A percentile compares a stretch with the other conserved stretches of the same genome.
phyloP scores from a whole-genome alignment of 2,329 filamentous ascomycete species.

The Thermochaetoides dissita region DNA sequence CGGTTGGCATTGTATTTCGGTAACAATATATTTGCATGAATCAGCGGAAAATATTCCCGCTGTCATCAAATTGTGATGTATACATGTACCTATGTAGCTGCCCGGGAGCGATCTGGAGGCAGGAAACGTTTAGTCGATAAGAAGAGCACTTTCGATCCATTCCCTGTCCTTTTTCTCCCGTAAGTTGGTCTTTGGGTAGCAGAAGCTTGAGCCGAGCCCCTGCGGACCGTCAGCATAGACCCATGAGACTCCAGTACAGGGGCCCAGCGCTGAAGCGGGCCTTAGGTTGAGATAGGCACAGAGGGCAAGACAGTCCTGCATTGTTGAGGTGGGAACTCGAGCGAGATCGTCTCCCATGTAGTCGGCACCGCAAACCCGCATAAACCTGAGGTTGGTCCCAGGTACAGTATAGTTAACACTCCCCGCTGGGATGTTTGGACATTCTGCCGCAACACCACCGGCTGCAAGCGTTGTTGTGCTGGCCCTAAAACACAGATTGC shows the following conservation, averaged over 20 bases:
- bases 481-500: constrained; percentile 5
- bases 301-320: constrained; percentile 14
- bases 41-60: no score
- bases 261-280: constrained; percentile 9
- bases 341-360: constrained; percentile 11
- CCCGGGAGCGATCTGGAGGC: no score
- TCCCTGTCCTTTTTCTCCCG: no score
- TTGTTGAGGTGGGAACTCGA: constrained; percentile 10
- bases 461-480: background rate
- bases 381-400: constrained; percentile 11
- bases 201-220: constrained; percentile 11
- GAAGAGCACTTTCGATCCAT: no score
- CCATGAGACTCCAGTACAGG: constrained; percentile 13
- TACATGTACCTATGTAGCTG: no score
- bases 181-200: constrained; percentile 11
- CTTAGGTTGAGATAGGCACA: constrained; percentile 14
- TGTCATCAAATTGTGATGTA: no score
- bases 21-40: no score
- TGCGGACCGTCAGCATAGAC: constrained; percentile 11
- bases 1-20: no score
- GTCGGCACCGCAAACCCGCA: constrained; percentile 12
- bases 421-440: constrained; percentile 2
- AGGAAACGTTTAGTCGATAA: no score
- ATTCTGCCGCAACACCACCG: constrained; percentile 1
- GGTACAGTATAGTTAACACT: constrained; percentile 10